Evolutionary conservation across 2,329 filamentous ascomycete genomes (phyloP).

Genomic region (Plectosphaerella cucumerina): DNA sequence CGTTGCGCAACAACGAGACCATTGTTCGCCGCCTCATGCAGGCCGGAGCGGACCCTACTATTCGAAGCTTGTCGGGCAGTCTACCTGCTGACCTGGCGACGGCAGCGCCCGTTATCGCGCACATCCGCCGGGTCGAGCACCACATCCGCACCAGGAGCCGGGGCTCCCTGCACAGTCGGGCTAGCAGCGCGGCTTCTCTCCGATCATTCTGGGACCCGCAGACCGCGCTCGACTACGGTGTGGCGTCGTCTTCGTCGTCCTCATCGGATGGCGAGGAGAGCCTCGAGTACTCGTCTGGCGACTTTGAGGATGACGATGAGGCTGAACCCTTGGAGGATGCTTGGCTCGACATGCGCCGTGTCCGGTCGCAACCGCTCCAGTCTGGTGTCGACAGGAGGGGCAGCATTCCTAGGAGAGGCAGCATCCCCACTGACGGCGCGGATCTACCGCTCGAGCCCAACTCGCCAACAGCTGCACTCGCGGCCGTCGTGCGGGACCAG

Average conservation of each 20-base stretch:
- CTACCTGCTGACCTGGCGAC: slow-evolving; percentile 68
- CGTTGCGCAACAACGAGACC: slow-evolving; percentile 69
- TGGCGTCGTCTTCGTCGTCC: slow-evolving; percentile 14
- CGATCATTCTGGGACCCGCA: slow-evolving; percentile 62
- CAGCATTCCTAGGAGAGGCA: slow-evolving; percentile 6
- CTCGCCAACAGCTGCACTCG: slow-evolving; percentile 57
- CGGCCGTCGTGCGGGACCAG: slow-evolving; percentile 70
- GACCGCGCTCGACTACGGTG: slow-evolving; percentile 14
- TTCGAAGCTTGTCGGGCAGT: slow-evolving; percentile 66
- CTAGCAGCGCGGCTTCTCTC: slow-evolving; percentile 64
- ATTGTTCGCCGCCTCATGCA: slow-evolving; percentile 73
- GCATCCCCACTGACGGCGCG: slow-evolving; percentile 8
- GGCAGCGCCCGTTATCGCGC: slow-evolving; percentile 59
- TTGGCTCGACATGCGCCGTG: slow-evolving; percentile 32
- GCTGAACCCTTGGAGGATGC: slow-evolving; percentile 30
- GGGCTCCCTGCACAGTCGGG: slow-evolving; percentile 54
- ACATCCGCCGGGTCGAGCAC: slow-evolving; percentile 57
- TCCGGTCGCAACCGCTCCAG: slow-evolving; percentile 5
- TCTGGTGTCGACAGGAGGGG: slow-evolving; percentile 11
- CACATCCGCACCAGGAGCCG: slow-evolving; percentile 66
- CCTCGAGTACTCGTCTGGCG: slow-evolving; percentile 40
- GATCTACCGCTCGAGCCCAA: slow-evolving; percentile 26
- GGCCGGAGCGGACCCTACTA: slow-evolving; percentile 66
- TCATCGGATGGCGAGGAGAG: slow-evolving; percentile 26
- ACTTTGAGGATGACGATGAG: slow-evolving; percentile 37